Evolutionary conservation across 148 eudicot genomes (phyloP), one percentile per base, ranked within the genome.

Genomic region (Hydrangea macrophylla): DNA sequence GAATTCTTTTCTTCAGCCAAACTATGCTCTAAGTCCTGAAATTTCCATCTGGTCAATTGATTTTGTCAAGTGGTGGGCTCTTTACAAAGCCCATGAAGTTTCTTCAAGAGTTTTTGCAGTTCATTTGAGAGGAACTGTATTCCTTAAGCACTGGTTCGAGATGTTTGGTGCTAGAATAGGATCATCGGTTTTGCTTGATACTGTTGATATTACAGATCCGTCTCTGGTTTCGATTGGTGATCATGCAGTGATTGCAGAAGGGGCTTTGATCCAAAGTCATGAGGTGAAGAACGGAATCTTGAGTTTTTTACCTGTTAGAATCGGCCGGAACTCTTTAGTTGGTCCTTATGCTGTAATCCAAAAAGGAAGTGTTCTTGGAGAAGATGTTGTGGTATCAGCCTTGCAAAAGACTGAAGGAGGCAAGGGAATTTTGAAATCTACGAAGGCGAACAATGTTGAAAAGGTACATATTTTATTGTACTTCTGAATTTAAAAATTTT

Each of bases 61-160:
- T 45, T 83, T 75, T 6, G 69, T 83, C 10, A 83, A 75, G 60
- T 83, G 87, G 87, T 83, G 87, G 87, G 77, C 87, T 51, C 78
- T 83, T 2, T 78, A 83, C 70, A 83, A 83, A 64, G 80, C 78
- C 17, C 79, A 65, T 9, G 80, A 83, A 66, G 65, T 80, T 63
- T 83, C 84, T 33, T 75, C 84, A 10, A 80, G 60, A 58, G 79
- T 83, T 18, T 12, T 77, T 59, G 87, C 87, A 26, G 80, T 83
- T 70, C 87, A 83, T 70, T 53, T 83, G 61, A 77, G 82, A 70
- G 87, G 87, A 61, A 83, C 87, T 12, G 71, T 80, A 24, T 75
- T 80, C 23, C 51, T 77, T 23, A 80, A 78, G 33, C 75, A 72
- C 60, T 83, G 87, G 87, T 83, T 77, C 63, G 57, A 74, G 73